Conservation (phyloP, 2,329 filamentous ascomycete species). For the Hirsutella rhossiliensis region DNA sequence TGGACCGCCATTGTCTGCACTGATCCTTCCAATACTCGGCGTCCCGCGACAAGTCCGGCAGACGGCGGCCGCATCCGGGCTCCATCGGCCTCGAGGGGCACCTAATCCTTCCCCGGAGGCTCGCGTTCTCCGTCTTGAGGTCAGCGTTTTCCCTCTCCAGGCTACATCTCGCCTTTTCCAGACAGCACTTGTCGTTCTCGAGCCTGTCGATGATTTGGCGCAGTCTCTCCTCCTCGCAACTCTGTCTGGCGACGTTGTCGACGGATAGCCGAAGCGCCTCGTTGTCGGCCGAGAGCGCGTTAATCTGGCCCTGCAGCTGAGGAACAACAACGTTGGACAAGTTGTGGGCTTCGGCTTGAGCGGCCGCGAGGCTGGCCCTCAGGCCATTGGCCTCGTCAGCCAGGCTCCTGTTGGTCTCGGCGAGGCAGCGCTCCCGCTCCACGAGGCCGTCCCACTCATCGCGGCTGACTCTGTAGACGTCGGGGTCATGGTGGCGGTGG, state of each 20-base stretch:
- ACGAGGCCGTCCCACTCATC: slow-evolving; percentile 25
- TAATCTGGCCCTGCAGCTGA: slow-evolving; percentile 24
- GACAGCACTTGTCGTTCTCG: slow-evolving; percentile 18
- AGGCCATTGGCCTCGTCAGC: slow-evolving; percentile 19
- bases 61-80: slow-evolving; percentile 16
- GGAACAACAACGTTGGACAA: slow-evolving; percentile 19
- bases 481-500: slow-evolving; percentile 17
- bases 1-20: slow-evolving; percentile 17
- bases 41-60: slow-evolving; percentile 16
- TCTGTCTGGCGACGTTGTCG: slow-evolving; percentile 19
- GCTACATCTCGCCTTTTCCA: slow-evolving; percentile 20
- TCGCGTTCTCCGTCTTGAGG: slow-evolving; percentile 22
- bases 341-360: slow-evolving; percentile 22
- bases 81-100: slow-evolving; percentile 22
- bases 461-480: slow-evolving; percentile 21
- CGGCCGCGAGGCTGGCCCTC: slow-evolving; percentile 20
- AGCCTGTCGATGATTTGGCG: slow-evolving; percentile 20
- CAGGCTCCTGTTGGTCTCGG: slow-evolving; percentile 22
- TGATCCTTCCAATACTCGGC: slow-evolving; percentile 22
- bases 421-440: slow-evolving; percentile 22
- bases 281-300: slow-evolving; percentile 25
- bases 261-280: slow-evolving; percentile 23
- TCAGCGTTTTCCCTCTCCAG: slow-evolving; percentile 23
- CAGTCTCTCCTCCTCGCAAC: slow-evolving; percentile 19
- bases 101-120: slow-evolving; percentile 20